These are phyloP conservation scores for Alternaria viburni DNA, from an alignment of 2,329 filamentous ascomycete species.

Conservation along the genomic window DNA sequence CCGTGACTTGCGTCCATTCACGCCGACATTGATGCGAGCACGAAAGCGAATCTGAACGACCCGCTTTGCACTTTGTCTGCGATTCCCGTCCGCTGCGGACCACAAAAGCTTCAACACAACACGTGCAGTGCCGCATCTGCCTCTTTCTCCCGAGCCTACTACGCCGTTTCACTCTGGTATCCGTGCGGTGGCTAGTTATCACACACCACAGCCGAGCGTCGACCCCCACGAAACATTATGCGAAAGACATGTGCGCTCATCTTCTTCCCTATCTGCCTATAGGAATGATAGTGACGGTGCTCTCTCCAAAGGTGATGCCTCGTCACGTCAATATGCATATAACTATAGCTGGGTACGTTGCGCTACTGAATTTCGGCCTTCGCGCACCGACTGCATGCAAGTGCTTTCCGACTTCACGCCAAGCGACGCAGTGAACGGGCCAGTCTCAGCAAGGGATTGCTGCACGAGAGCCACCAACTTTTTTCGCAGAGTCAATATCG, in stretches of 20 bases:
- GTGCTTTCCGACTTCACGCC: constrained; percentile 37
- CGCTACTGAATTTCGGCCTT: constrained; percentile 14
- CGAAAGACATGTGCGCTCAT: not conserved
- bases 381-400: constrained; percentile 18
- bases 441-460: constrained; percentile 18
- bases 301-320: not conserved
- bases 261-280: not conserved
- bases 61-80: constrained; percentile 4
- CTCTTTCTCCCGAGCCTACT: constrained; percentile 9
- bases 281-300: not conserved
- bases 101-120: not conserved
- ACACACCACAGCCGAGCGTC: not conserved
- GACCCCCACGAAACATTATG: constrained; percentile 16
- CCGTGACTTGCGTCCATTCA: constrained; percentile 19
- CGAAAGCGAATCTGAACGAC: constrained; percentile 11
- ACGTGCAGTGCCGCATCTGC: not conserved
- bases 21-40: not conserved
- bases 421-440: constrained; percentile 34
- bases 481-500: constrained; percentile 26
- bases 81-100: constrained; percentile 9
- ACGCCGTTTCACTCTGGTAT: constrained; percentile 21
- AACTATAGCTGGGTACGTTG: constrained; percentile 5
- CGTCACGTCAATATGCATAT: constrained; percentile 1
- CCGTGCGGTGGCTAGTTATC: constrained; percentile 15
- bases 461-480: constrained; percentile 25